Evolutionary conservation across 78 protist genomes (phyloP), one percentile per base, ranked within the genome.

Genomic region (Dictyostelium discoideum): DNA sequence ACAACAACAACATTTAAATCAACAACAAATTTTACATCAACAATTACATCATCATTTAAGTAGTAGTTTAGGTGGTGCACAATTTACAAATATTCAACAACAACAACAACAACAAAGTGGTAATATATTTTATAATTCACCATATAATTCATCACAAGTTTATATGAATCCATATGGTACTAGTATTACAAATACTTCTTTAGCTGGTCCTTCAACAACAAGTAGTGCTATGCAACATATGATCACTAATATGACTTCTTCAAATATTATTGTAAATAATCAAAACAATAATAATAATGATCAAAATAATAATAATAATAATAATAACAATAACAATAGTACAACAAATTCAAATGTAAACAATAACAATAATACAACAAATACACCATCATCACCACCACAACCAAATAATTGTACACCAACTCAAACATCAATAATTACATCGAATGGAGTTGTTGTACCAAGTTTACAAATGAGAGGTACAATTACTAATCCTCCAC

Each of bases 141-240:
- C 65, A n/a, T 44, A 77, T 13, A 77, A 77, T 82, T 32, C 37
- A 32, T 9, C 48, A 8, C 39, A 10, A 22, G 7, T 57, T 9
- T 80, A 24, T 42, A 26, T 80, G 48, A 82, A 82, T 82, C 86
- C 86, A n/a, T 82, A 82, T 60, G 76, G 77, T 18, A 60, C 65
- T 2, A 82, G 86, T 57, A 74, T 16, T 5, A 82, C 86, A n/a
- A 82, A 69, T 20, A 82, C 86, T 37, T 82, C 86, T 16, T 18
- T 82, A 2, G 9, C 37, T 11, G 39, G 42, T 39, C 67, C 67
- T 3, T 11, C 39, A 11, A 57, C 83, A 39, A 29, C 40, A n/a
- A 72, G 78, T 7, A 72, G 78, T 72, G 78, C 37, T 3, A 72
- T 72, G 78, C 78, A 72, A 26, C 78, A 72, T 13, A 72, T 72